A percentile compares a stretch with the other conserved stretches of the same genome.
Evolutionary conservation across 2,329 filamentous ascomycete genomes (phyloP).

Genomic region (Knufia petricola): DNA sequence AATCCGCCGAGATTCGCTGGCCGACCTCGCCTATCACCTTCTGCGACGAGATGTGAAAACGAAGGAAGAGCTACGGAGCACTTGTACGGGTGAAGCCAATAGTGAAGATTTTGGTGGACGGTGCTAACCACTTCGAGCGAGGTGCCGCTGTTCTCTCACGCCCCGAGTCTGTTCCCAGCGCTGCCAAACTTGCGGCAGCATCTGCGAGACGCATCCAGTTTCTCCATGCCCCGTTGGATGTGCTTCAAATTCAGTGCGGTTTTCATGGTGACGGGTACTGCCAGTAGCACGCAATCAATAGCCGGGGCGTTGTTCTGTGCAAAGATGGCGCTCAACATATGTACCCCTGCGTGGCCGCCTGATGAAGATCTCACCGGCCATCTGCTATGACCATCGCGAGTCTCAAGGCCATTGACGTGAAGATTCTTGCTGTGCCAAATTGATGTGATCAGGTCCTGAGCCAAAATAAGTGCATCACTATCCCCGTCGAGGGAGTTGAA

Average conservation of each 20-base stretch:
- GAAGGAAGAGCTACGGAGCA: not conserved
- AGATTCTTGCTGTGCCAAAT: not conserved
- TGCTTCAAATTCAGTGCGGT: not conserved
- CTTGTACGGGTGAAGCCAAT: not conserved
- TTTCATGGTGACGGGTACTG: not conserved
- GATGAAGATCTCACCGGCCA: not conserved
- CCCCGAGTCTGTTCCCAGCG: not conserved
- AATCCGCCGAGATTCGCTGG: not conserved
- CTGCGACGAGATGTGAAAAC: not conserved
- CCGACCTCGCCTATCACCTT: not conserved
- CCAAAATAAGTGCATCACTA: not conserved
- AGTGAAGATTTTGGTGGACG: not conserved
- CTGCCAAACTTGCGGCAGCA: not conserved
- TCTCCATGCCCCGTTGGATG: not conserved
- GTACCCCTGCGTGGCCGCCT: not conserved
- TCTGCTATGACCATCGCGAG: not conserved
- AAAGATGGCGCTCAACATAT: not conserved
- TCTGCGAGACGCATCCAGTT: not conserved
- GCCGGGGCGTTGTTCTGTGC: too few species aligned
- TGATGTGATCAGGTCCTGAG: too few species aligned
- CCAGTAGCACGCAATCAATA: not conserved
- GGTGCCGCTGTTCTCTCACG: not conserved
- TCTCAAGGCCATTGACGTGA: not conserved
- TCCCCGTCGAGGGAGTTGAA: not conserved
- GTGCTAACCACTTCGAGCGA: not conserved